These are phyloP conservation scores for Spathaspora sp. DNA, from an alignment of 805 yeast genomes.

Conservation along the genomic window DNA sequence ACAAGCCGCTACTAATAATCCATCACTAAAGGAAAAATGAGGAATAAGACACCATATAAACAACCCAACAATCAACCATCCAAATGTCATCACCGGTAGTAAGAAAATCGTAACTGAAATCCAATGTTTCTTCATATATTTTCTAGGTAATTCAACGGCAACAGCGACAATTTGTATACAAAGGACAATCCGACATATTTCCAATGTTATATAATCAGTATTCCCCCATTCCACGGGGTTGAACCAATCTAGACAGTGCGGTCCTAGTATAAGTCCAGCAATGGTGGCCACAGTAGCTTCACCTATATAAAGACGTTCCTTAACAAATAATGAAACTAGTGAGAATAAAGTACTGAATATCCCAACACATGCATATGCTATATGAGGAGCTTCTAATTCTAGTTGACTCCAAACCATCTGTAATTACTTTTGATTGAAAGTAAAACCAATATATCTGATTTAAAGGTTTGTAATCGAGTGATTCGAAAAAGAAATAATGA, in stretches of 20 bases:
- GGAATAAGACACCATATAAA: slow-evolving; percentile 80
- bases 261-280: slow-evolving; percentile 85
- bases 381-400: slow-evolving; percentile 62
- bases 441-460: no score
- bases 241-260: slow-evolving; percentile 81
- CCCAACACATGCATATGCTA: slow-evolving; percentile 86
- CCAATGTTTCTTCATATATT: slow-evolving; percentile 85
- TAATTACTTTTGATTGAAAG: no score
- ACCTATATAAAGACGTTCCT: slow-evolving; percentile 81
- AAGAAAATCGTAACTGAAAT: slow-evolving; percentile 67
- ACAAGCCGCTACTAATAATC: slow-evolving; percentile 77
- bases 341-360: slow-evolving; percentile 79
- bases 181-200: slow-evolving; percentile 75
- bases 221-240: slow-evolving; percentile 84
- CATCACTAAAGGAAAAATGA: slow-evolving; percentile 64
- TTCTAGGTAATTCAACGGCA: slow-evolving; percentile 88
- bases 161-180: slow-evolving; percentile 91
- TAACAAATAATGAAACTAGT: slow-evolving; percentile 73
- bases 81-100: slow-evolving; percentile 84
- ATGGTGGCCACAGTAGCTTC: slow-evolving; percentile 88
- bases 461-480: no score
- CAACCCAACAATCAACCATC: slow-evolving; percentile 81
- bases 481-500: no score
- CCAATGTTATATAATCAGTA: slow-evolving; percentile 76
- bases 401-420: slow-evolving; percentile 10